These are phyloP conservation scores for Jimgerdemannia flammicorona DNA, from an alignment of 192 early-diverging fungal species.

Conservation along the genomic window DNA sequence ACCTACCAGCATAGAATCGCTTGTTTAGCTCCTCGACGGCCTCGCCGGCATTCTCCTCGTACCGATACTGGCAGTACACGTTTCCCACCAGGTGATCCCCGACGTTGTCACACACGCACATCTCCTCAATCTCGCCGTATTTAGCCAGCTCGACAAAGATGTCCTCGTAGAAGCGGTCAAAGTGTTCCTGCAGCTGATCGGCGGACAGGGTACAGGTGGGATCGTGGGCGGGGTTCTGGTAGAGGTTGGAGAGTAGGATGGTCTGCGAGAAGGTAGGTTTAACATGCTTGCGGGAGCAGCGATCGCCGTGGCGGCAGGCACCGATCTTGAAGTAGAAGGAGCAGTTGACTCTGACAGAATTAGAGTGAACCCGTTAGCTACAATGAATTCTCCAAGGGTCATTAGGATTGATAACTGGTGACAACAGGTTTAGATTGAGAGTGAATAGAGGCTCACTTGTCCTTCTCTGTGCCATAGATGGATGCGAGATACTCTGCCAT, in stretches of 20 bases:
- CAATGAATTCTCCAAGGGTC: background rate
- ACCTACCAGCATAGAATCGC: constrained; percentile 84
- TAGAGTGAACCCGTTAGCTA: background rate
- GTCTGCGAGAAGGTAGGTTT: constrained; percentile 97
- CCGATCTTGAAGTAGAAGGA: constrained; percentile 99
- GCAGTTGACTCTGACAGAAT: constrained; percentile 77
- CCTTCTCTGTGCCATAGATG: constrained; percentile 98
- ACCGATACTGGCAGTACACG: constrained; percentile 89
- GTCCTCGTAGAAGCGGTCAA: constrained; percentile 97
- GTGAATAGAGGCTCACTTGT: constrained; percentile 62
- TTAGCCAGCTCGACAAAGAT: constrained; percentile 93
- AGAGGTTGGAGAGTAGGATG: constrained; percentile 90
- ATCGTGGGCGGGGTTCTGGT: constrained; percentile 85
- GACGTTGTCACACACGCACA: constrained; percentile 97
- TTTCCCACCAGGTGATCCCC: constrained; percentile 98
- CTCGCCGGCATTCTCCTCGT: constrained; percentile 90
- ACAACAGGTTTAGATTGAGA: background rate
- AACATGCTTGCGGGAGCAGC: constrained; percentile 95
- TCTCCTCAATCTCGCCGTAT: constrained; percentile 95
- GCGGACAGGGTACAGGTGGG: constrained; percentile 59
- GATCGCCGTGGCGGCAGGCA: constrained; percentile 95
- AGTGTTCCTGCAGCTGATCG: constrained; percentile 78
- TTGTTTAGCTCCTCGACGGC: constrained; percentile 91
- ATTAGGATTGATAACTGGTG: too few species aligned
- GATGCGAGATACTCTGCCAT: constrained; percentile 84